These are phyloP conservation scores for Boletus pseudopeckii DNA, from an alignment of 768 basidiomycete species.

Conservation along the genomic window DNA sequence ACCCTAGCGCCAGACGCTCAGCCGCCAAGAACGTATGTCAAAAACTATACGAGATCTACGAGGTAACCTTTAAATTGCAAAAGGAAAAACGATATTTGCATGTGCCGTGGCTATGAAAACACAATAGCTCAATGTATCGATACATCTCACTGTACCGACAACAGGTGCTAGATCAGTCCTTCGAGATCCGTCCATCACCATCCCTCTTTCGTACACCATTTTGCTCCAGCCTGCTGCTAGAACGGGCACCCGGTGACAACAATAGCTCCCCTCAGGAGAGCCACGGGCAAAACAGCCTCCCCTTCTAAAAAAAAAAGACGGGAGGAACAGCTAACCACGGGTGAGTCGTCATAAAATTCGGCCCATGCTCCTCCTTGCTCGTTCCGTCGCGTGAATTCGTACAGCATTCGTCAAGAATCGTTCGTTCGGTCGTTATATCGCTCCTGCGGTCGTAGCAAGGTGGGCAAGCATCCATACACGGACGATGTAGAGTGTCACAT, in stretches of 20 bases:
- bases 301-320: slow-evolving; percentile 14
- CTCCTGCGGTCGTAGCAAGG: slow-evolving; percentile 33
- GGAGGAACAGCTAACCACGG: slow-evolving; percentile 12
- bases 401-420: slow-evolving; percentile 36
- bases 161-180: slow-evolving; percentile 28
- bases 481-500: slow-evolving; percentile 12
- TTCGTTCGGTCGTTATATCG: slow-evolving; percentile 33
- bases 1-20: slow-evolving; percentile 17
- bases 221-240: slow-evolving; percentile 33
- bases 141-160: no score
- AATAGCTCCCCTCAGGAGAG: slow-evolving; percentile 24
- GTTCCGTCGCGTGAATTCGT: slow-evolving; percentile 31
- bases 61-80: slow-evolving; percentile 12
- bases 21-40: slow-evolving; percentile 5
- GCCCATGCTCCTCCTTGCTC: slow-evolving; percentile 22
- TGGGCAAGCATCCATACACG: slow-evolving; percentile 19
- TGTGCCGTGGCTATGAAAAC: slow-evolving; percentile 24
- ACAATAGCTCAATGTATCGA: slow-evolving; percentile 17
- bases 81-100: slow-evolving; percentile 10
- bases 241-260: slow-evolving; percentile 28
- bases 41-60: background rate
- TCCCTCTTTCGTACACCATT: slow-evolving; percentile 19
- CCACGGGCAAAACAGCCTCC: slow-evolving; percentile 8
- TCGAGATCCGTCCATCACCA: slow-evolving; percentile 26
- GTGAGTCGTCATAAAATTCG: slow-evolving; percentile 20